phyloP scores from a whole-genome alignment of 2,329 filamentous ascomycete genomes.

The Apiospora phragmitis region DNA sequence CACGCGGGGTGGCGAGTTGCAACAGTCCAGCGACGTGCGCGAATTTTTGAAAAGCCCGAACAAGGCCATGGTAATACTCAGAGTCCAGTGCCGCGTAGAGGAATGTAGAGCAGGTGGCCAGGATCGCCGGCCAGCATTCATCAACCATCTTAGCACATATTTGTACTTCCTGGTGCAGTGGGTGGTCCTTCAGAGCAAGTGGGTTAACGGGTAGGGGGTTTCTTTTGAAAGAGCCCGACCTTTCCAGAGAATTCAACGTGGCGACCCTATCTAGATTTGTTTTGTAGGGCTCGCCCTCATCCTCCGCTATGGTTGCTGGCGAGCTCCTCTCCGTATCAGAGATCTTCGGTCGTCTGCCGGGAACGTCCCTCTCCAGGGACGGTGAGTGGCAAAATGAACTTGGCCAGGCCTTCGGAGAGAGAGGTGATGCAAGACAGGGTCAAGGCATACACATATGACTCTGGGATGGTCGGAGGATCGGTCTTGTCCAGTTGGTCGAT shows the following conservation, averaged over 20 bases:
- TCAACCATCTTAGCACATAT: slow-evolving; percentile 82
- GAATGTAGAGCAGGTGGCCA: slow-evolving; percentile 95
- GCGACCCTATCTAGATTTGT: slow-evolving; percentile 29
- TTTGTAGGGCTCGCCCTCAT: slow-evolving; percentile 31
- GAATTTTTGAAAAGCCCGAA: slow-evolving; percentile 92
- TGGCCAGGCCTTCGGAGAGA: slow-evolving; percentile 88
- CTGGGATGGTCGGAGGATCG: slow-evolving; percentile 78
- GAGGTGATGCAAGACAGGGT: slow-evolving; percentile 86
- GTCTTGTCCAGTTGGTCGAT: slow-evolving; percentile 94
- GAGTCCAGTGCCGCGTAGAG: slow-evolving; percentile 88
- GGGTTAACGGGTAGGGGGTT: slow-evolving; percentile 84
- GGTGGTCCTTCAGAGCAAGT: slow-evolving; percentile 70
- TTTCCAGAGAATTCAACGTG: slow-evolving; percentile 44
- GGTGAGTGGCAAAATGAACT: slow-evolving; percentile 88
- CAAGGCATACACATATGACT: slow-evolving; percentile 91
- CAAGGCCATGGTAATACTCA: slow-evolving; percentile 89
- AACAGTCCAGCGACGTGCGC: slow-evolving; percentile 91
- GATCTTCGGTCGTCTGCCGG: slow-evolving; percentile 52
- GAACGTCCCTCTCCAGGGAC: slow-evolving; percentile 69
- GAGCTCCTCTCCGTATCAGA: slow-evolving; percentile 44
- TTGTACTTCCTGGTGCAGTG: slow-evolving; percentile 69
- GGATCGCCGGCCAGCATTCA: slow-evolving; percentile 90
- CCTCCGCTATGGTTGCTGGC: slow-evolving; percentile 38
- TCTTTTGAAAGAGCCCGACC: slow-evolving; percentile 69
- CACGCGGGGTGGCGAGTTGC: slow-evolving; percentile 79